These are phyloP conservation scores for Stromatinia cepivora DNA, from an alignment of 2,329 filamentous ascomycete species.

Conservation along the genomic window DNA sequence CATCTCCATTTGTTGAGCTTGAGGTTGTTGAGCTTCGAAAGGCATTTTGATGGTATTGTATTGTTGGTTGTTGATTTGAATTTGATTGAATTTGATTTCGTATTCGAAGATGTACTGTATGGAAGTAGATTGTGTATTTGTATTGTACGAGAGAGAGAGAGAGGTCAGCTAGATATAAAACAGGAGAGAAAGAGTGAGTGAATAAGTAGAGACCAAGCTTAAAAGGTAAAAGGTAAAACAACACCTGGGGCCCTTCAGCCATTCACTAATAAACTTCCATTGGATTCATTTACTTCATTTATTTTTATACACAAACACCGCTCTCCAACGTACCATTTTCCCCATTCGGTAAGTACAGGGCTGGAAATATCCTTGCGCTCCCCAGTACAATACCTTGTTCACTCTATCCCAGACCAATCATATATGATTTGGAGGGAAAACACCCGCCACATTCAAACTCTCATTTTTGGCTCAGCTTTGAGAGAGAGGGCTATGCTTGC, in stretches of 20 bases:
- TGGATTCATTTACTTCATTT: too few relatives aligned
- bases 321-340: background rate
- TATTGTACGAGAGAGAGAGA: background rate
- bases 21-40: constrained; percentile 23
- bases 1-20: constrained; percentile 24
- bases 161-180: background rate
- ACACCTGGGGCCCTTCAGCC: too few relatives aligned
- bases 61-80: background rate
- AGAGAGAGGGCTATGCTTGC: background rate
- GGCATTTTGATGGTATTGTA: constrained; percentile 16
- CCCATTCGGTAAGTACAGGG: constrained; percentile 1
- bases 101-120: background rate
- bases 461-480: background rate
- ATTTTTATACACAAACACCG: too few relatives aligned
- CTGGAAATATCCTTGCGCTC: background rate
- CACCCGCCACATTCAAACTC: background rate
- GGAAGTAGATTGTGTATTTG: background rate
- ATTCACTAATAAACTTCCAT: too few relatives aligned
- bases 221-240: background rate
- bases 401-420: background rate
- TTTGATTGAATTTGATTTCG: background rate
- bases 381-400: background rate
- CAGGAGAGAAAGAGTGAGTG: background rate
- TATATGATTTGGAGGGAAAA: background rate
- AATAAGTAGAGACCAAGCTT: background rate